phyloP scores from a whole-genome alignment of 345 rosid species.

The Zanthoxylum bungeanum region DNA sequence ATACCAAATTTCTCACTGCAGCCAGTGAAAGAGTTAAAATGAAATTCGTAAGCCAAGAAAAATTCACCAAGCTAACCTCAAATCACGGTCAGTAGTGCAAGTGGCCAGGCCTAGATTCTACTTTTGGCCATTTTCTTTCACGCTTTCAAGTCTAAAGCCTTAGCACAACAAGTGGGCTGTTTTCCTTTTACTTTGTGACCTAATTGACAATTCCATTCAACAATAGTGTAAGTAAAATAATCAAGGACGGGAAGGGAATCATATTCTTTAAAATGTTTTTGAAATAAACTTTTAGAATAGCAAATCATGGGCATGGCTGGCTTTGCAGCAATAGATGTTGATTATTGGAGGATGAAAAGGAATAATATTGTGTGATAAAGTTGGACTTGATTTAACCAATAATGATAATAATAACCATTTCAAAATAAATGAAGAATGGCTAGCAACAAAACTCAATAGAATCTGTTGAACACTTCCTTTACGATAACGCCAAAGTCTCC shows the following conservation, averaged over 20 bases:
- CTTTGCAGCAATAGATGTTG: background rate
- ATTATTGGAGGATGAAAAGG: background rate
- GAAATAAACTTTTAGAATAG: background rate
- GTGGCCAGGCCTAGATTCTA: background rate
- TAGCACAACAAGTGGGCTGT: background rate
- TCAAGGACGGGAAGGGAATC: no score
- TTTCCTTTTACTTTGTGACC: background rate
- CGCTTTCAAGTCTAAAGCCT: background rate
- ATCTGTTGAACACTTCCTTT: background rate
- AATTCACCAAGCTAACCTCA: background rate
- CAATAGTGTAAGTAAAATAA: no score
- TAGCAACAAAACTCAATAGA: background rate
- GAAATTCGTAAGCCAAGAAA: no score
- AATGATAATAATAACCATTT: no score
- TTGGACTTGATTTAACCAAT: background rate
- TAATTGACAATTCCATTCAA: background rate
- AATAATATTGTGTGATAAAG: background rate
- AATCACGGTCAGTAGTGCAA: background rate
- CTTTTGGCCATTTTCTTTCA: background rate
- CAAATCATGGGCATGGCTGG: no score
- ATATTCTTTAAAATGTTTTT: background rate
- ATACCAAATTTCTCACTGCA: no score
- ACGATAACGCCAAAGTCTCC: background rate
- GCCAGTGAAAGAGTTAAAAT: no score
- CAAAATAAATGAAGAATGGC: no score